These are phyloP conservation scores for Tolypocladium inflatum DNA, from an alignment of 2,329 filamentous ascomycete species.

Conservation along the genomic window DNA sequence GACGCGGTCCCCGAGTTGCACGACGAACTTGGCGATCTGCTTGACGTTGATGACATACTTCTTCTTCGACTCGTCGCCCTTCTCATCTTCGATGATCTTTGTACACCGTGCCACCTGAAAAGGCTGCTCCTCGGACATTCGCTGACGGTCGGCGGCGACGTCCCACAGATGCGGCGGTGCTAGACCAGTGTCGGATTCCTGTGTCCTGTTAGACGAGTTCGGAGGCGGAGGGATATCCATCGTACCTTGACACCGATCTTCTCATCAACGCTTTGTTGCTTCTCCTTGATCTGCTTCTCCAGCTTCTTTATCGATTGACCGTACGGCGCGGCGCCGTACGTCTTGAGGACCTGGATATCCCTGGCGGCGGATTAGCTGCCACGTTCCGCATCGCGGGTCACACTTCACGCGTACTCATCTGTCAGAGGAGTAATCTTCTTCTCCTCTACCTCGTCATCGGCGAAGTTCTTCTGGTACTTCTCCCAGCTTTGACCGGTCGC, in stretches of 20 bases:
- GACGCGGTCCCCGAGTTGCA: constrained; percentile 92
- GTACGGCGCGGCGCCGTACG: constrained; percentile 94
- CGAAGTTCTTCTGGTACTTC: constrained; percentile 96
- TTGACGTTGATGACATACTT: constrained; percentile 99
- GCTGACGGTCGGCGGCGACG: constrained; percentile 92
- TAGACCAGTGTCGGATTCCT: constrained; percentile 98
- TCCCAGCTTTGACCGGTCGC: constrained; percentile 94
- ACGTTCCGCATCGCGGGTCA: not conserved
- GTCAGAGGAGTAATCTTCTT: constrained; percentile 98
- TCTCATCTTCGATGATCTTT: constrained; percentile 97
- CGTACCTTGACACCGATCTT: constrained; percentile 83
- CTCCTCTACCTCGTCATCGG: constrained; percentile 93
- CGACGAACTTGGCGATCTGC: constrained; percentile 99
- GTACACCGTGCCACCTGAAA: constrained; percentile 96
- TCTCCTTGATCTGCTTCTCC: constrained; percentile 99
- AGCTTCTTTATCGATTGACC: constrained; percentile 90
- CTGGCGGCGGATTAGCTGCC: constrained; percentile 36
- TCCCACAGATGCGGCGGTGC: constrained; percentile 99
- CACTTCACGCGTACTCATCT: constrained; percentile 67
- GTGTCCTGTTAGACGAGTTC: constrained; percentile 10
- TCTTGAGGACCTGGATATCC: constrained; percentile 98
- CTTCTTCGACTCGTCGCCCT: constrained; percentile 87
- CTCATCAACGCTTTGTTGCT: constrained; percentile 95
- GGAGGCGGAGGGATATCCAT: not conserved
- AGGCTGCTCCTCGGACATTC: constrained; percentile 97